Base-by-base conservation (phyloP, 495 filamentous ascomycete species). In the Penicillium waksmanii region DNA sequence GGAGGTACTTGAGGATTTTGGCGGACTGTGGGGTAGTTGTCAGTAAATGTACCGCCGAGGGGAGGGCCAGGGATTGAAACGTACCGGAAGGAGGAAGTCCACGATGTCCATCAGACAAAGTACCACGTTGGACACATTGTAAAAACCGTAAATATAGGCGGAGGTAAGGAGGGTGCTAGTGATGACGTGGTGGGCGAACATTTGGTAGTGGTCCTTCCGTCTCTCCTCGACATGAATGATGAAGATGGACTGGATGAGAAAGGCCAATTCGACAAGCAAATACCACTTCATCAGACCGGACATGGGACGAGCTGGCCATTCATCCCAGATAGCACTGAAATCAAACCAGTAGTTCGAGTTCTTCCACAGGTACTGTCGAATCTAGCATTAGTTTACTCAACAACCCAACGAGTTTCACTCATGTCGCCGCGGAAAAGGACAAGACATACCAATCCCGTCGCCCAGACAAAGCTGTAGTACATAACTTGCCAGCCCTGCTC, bases 131-230 rank as follows among this genome's bases (percentile, higher is more conserved):
- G 92, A 93, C 34, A 96, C 92, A 50, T 88, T 87, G 25, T 88
- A 93, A 66, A 92, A 86, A 65, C 89, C 86, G 66, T 93, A 96
- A 60, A 86, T 82, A 68, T 98, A 98, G 47, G 88, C 91, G 13
- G 83, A 80, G 63, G 87, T 85, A 52, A 98, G 86, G 44, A 98
- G 82, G 18, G 79, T 77, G 72, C 87, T 89, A 19, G 95, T 98
- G 66, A 97, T 86, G 65, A 97, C 84, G 72, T 98, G 95, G 73
- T 98, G 95, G 11, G 87, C 88, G 57, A 98, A 86, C 96, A 97
- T 97, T 71, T 98, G 95, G 70, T 85, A 88, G 72, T 96, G 89
- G 66, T 98, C 95, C 74, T 98, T 98, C 52, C 95, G 82, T 60
- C 89, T 84, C 74, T 96, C 88, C 72, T 98, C 96, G 58, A 98